Percentiles rank a stretch among this genome's conserved stretches.
These are phyloP conservation scores for Alternaria arborescens DNA, from an alignment of 2,329 filamentous ascomycete genomes.

Conservation along the genomic window DNA sequence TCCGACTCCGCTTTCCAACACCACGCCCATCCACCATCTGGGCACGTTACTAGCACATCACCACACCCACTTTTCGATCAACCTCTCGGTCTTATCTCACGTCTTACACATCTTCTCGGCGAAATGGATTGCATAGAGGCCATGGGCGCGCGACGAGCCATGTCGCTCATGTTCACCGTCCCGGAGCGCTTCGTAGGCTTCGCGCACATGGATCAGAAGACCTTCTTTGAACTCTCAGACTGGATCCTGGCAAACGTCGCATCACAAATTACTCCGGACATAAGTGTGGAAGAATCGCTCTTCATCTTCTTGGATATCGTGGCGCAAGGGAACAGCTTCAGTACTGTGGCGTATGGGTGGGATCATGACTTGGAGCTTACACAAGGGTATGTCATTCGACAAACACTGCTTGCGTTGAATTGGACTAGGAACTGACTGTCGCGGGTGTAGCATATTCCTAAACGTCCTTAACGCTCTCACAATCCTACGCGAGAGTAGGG, in stretches of 20 bases:
- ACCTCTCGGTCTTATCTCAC: constrained; percentile 1
- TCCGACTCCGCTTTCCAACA: constrained; percentile 19
- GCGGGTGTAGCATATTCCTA: constrained; percentile 42
- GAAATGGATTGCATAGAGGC: constrained; percentile 28
- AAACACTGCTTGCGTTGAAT: not conserved
- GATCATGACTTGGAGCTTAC: constrained; percentile 48
- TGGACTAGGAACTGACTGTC: constrained; percentile 19
- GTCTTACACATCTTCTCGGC: not conserved
- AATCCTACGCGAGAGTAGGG: constrained; percentile 43
- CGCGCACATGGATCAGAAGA: constrained; percentile 50
- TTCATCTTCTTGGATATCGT: constrained; percentile 51
- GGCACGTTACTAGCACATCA: constrained; percentile 2
- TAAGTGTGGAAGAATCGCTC: constrained; percentile 49
- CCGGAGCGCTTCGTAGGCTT: constrained; percentile 50
- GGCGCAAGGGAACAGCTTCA: constrained; percentile 49
- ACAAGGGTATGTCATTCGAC: constrained; percentile 39
- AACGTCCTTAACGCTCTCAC: constrained; percentile 47
- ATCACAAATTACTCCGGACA: constrained; percentile 38
- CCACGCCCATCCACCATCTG: not conserved
- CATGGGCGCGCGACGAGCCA: constrained; percentile 42
- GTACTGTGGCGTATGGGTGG: constrained; percentile 43
- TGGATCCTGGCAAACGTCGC: constrained; percentile 48
- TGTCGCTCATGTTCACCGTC: constrained; percentile 45
- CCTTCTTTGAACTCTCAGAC: constrained; percentile 50
- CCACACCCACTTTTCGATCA: not conserved